Conservation (phyloP, 1,139 yeast genomes). For the Meyerozyma athensensis region DNA sequence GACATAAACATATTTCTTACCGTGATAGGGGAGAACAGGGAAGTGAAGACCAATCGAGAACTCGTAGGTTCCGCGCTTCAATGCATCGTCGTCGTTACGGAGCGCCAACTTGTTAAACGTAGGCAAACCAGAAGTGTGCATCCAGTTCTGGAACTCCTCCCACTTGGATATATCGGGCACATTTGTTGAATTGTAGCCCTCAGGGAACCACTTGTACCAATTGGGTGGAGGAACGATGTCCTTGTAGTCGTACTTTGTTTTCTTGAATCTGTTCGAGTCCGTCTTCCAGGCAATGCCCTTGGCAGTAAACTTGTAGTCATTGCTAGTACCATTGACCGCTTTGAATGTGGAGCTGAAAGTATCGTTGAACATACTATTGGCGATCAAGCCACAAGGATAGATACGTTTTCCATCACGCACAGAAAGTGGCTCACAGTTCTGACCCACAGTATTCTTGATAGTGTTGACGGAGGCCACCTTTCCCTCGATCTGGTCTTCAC, state of each 20-base stretch:
- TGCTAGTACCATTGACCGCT: conserved; percentile 42
- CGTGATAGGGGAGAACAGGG: conserved; percentile 80
- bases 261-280: conserved; percentile 72
- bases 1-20: conserved; percentile 73
- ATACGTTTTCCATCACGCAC: conserved; percentile 50
- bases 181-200: conserved; percentile 82
- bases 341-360: conserved; percentile 54
- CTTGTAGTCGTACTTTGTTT: conserved; percentile 62
- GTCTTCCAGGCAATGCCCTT: conserved; percentile 84
- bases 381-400: conserved; percentile 95
- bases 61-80: conserved; percentile 67
- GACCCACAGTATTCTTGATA: conserved; percentile 69
- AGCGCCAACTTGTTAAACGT: conserved; percentile 76
- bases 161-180: conserved; percentile 75
- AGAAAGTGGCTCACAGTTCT: conserved; percentile 83
- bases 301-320: conserved; percentile 58
- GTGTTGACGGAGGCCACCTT: conserved; percentile 48
- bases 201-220: conserved; percentile 81
- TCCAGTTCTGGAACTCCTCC: conserved; percentile 95
- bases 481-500: conserved; percentile 88
- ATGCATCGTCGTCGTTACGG: conserved; percentile 65
- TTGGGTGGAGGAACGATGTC: conserved; percentile 95
- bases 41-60: conserved; percentile 76
- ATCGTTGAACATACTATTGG: conserved; percentile 90
- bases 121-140: conserved; percentile 90